Conservation (phyloP, 23 red algal genomes). For the Chondrus crispus region DNA sequence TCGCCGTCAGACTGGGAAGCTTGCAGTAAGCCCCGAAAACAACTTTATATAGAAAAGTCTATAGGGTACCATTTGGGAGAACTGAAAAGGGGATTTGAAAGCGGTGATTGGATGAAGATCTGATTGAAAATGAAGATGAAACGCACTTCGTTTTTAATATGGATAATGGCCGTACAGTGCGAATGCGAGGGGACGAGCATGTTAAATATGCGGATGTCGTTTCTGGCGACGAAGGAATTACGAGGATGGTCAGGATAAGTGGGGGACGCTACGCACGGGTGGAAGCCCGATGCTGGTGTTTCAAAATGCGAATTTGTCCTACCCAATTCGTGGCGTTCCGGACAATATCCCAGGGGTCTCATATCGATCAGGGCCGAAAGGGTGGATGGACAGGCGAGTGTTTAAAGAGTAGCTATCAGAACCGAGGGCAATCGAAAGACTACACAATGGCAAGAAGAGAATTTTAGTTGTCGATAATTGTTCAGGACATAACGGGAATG, state of each 20-base stretch:
- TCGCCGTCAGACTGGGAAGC: too few species aligned
- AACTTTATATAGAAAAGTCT: constrained; percentile 16
- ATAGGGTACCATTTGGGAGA: background rate
- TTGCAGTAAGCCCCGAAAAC: too few species aligned
- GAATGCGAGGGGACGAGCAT: background rate
- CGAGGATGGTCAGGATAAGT: constrained; percentile 4
- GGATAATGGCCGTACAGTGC: background rate
- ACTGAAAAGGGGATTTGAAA: background rate
- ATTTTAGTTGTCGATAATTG: constrained; percentile 7
- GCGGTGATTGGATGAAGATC: background rate
- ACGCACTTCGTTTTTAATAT: constrained; percentile 2
- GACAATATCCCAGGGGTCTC: background rate
- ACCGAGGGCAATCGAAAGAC: background rate
- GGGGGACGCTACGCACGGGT: background rate
- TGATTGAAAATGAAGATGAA: background rate
- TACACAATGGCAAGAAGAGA: background rate
- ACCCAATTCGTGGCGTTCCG: background rate
- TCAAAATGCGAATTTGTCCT: background rate
- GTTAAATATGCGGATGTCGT: constrained; percentile 11
- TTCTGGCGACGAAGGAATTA: background rate
- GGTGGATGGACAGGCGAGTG: background rate
- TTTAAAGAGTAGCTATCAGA: constrained; percentile 8
- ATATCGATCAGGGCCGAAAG: constrained; percentile 13
- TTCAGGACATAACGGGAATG: background rate
- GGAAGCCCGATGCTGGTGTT: background rate